Percentiles rank a stretch among this genome's conserved stretches.
These are phyloP conservation scores for Suillus cothurnatus DNA, from an alignment of 768 basidiomycete genomes.

Conservation along the genomic window DNA sequence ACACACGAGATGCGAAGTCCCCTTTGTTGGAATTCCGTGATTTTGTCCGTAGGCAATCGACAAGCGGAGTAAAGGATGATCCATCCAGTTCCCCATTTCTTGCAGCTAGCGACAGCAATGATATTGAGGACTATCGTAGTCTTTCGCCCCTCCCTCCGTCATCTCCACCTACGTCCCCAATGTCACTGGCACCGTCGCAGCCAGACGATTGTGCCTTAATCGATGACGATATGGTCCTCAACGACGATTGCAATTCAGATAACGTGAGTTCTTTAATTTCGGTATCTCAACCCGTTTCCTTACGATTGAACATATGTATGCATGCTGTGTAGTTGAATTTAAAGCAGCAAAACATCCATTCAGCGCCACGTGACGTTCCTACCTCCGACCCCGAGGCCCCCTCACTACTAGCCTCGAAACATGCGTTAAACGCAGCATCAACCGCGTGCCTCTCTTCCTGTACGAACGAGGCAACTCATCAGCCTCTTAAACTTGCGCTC, in stretches of 20 bases:
- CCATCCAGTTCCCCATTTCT: conserved; percentile 1
- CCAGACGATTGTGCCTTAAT: conserved; percentile 19
- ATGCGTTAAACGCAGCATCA: background rate
- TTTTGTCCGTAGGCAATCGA: conserved; percentile 7
- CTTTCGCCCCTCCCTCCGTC: conserved; percentile 39
- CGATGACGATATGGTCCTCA: conserved; percentile 12
- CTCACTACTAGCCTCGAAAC: background rate
- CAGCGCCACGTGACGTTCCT: background rate
- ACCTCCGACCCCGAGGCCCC: background rate
- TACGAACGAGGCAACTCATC: conserved; percentile 5
- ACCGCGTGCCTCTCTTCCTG: background rate
- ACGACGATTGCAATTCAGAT: conserved; percentile 14
- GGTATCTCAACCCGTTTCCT: background rate
- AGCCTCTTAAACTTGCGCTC: background rate
- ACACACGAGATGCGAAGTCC: background rate
- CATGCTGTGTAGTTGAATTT: background rate
- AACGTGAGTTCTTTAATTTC: conserved; percentile 30
- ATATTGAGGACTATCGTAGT: conserved; percentile 18
- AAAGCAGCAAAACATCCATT: background rate
- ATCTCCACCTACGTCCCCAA: conserved; percentile 47
- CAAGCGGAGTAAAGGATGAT: conserved; percentile 6
- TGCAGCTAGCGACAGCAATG: conserved; percentile 18
- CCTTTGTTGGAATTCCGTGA: conserved; percentile 12
- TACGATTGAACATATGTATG: background rate
- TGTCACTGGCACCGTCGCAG: conserved; percentile 39